These are phyloP conservation scores for Magnusiomyces tetraspermus DNA, from an alignment of 1,139 yeast species.

Conservation along the genomic window DNA sequence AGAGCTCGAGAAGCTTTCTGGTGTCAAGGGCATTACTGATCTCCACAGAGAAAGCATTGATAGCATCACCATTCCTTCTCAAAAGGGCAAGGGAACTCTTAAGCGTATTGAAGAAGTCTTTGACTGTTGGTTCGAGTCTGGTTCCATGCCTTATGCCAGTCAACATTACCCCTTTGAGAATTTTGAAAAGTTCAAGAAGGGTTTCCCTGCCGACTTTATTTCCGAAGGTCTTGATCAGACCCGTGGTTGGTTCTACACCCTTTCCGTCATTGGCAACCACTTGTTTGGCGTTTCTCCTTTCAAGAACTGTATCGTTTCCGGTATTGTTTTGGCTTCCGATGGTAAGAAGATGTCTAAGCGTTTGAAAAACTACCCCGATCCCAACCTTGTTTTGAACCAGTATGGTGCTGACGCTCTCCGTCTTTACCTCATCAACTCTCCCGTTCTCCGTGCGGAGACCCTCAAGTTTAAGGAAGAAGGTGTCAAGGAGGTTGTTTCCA, in stretches of 20 bases:
- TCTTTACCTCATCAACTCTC: constrained; percentile 91
- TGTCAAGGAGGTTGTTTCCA: constrained; percentile 92
- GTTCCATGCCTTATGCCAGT: constrained; percentile 97
- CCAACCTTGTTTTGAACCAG: constrained; percentile 64
- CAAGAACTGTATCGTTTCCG: constrained; percentile 90
- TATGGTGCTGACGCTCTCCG: constrained; percentile 98
- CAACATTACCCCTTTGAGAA: constrained; percentile 94
- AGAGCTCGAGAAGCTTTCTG: constrained; percentile 77
- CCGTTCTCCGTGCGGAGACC: constrained; percentile 93
- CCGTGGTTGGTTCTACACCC: constrained; percentile 99
- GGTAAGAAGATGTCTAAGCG: constrained; percentile 99
- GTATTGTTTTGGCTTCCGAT: constrained; percentile 94
- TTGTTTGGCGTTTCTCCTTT: constrained; percentile 87
- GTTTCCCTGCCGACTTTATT: constrained; percentile 95
- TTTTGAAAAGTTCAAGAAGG: constrained; percentile 52
- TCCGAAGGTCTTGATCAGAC: constrained; percentile 99
- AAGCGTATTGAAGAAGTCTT: constrained; percentile 94
- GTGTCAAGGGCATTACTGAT: constrained; percentile 71
- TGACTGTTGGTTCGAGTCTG: constrained; percentile 99
- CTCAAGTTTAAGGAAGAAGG: constrained; percentile 97
- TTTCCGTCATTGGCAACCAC: constrained; percentile 92
- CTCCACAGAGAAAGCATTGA: constrained; percentile 92
- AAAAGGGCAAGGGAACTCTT: constrained; percentile 75
- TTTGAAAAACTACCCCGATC: constrained; percentile 96
- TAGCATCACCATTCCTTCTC: constrained; percentile 87